Evolutionary conservation across 805 yeast genomes (phyloP).

Genomic region (Starmerella asiatica): DNA sequence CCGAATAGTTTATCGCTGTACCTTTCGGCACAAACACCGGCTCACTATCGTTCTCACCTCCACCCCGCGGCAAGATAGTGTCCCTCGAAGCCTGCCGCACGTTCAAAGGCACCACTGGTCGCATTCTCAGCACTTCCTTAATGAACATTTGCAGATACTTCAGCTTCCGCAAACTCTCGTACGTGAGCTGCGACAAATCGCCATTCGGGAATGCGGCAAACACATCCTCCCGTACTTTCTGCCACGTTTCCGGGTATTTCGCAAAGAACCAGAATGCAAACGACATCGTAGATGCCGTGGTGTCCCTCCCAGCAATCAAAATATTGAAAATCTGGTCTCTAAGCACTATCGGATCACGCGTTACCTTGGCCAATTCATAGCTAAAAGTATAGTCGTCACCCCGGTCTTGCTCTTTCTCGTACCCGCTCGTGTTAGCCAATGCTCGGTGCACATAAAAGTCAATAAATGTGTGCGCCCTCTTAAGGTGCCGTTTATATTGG

Average conservation of each 20-base stretch:
- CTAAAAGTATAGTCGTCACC: conserved; percentile 32
- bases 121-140: conserved; percentile 35
- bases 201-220: conserved; percentile 19
- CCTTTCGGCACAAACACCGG: conserved; percentile 34
- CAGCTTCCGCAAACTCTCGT: conserved; percentile 33
- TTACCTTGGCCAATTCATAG: conserved; percentile 34
- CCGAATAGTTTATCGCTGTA: conserved; percentile 27
- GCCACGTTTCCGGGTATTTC: conserved; percentile 30
- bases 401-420: conserved; percentile 1
- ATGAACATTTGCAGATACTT: conserved; percentile 33
- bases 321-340: conserved; percentile 37
- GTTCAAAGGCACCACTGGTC: conserved; percentile 37
- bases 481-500: conserved; percentile 26
- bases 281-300: conserved; percentile 37
- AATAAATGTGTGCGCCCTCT: conserved; percentile 26
- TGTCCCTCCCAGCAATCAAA: conserved; percentile 38
- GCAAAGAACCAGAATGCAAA: conserved; percentile 33
- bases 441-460: conserved; percentile 32
- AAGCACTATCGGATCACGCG: conserved; percentile 33
- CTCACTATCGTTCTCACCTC: conserved; percentile 29
- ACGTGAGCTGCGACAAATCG: conserved; percentile 20
- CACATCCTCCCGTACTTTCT: conserved; percentile 26
- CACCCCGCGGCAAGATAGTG: conserved; percentile 39
- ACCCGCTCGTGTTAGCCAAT: conserved; percentile 17
- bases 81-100: conserved; percentile 32